These are phyloP conservation scores for Lentinus tigrinus DNA, from an alignment of 768 basidiomycete species.

Conservation along the genomic window DNA sequence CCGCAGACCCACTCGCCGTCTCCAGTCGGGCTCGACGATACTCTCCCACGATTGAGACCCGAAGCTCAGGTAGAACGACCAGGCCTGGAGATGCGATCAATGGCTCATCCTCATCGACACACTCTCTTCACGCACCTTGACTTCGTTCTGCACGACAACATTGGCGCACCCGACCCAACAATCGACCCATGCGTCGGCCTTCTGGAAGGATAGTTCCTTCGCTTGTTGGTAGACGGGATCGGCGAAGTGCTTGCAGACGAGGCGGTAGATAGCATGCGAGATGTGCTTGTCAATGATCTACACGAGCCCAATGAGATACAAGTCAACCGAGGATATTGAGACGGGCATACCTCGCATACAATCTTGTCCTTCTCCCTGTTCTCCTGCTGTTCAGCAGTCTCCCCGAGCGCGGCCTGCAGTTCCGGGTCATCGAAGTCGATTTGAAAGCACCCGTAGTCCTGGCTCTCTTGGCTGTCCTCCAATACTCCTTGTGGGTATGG, in stretches of 20 bases:
- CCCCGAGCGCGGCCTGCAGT: conserved; percentile 53
- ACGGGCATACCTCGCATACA: conserved; percentile 44
- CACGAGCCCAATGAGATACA: neutral
- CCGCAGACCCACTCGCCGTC: conserved; percentile 59
- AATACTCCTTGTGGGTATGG: conserved; percentile 26
- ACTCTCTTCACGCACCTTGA: conserved; percentile 34
- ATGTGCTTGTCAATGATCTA: conserved; percentile 52
- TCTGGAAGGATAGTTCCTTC: conserved; percentile 21
- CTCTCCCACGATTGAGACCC: conserved; percentile 55
- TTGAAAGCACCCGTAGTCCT: conserved; percentile 64
- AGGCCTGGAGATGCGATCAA: conserved; percentile 43
- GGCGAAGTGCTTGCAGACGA: conserved; percentile 49
- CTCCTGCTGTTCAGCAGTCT: conserved; percentile 26
- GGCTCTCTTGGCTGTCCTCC: conserved; percentile 64
- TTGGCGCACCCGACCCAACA: conserved; percentile 75
- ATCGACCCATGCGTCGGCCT: conserved; percentile 59
- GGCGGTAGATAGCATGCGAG: conserved; percentile 52
- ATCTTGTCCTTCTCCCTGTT: conserved; percentile 44
- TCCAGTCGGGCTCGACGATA: conserved; percentile 49
- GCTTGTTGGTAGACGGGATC: conserved; percentile 28
- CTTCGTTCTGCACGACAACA: conserved; percentile 53
- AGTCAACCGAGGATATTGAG: neutral
- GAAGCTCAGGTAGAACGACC: conserved; percentile 55
- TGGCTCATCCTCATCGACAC: neutral
- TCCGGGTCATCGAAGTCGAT: conserved; percentile 63